phyloP scores from a whole-genome alignment of 495 filamentous ascomycete species.

The Aspergillus nidulans region DNA sequence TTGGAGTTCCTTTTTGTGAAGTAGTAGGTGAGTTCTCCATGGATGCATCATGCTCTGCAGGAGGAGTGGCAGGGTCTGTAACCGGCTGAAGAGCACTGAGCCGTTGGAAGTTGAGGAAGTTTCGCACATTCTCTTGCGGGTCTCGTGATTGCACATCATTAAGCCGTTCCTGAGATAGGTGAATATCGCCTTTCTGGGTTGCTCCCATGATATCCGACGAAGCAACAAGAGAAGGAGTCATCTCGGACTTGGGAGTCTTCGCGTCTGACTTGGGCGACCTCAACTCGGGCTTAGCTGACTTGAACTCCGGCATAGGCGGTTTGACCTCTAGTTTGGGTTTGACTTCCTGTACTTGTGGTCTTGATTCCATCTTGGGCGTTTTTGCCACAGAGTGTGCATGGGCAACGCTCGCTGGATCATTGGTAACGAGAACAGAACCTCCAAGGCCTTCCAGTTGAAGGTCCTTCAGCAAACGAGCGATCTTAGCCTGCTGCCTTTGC shows the following conservation, averaged over 20 bases:
- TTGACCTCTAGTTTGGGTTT: background rate
- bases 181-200: constrained; percentile 51
- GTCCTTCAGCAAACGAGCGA: constrained; percentile 19
- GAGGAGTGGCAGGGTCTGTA: constrained; percentile 39
- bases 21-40: constrained; percentile 22
- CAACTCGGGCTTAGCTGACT: constrained; percentile 42
- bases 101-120: constrained; percentile 80
- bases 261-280: constrained; percentile 22
- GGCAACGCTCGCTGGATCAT: constrained; percentile 66
- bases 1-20: constrained; percentile 19
- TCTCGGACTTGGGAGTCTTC: constrained; percentile 32
- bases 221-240: constrained; percentile 70
- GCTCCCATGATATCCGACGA: constrained; percentile 84
- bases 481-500: background rate
- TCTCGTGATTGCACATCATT: constrained; percentile 63
- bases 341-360: background rate
- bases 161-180: constrained; percentile 67
- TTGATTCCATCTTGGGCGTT: background rate
- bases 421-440: constrained; percentile 45
- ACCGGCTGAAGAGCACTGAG: constrained; percentile 38
- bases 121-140: constrained; percentile 84
- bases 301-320: constrained; percentile 14
- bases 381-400: constrained; percentile 46
- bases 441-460: constrained; percentile 14
- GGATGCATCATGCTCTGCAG: constrained; percentile 44